Conservation (phyloP, 1,139 yeast species). For the Protomyces lactucae-debilis region DNA sequence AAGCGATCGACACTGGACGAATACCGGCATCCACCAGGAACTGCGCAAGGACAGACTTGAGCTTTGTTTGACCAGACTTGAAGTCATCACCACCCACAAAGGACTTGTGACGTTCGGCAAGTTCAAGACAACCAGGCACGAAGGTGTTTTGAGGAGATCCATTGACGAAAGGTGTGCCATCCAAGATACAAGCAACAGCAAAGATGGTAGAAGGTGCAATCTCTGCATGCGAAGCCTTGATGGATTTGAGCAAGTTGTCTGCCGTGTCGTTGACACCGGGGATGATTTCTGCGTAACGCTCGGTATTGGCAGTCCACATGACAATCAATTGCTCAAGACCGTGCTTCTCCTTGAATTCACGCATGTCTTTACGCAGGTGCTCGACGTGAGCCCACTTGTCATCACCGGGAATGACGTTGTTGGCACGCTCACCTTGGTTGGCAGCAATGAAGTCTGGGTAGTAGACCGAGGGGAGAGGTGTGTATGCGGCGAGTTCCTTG, state of each 20-base stretch:
- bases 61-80: constrained; percentile 93
- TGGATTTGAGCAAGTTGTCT: constrained; percentile 67
- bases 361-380: constrained; percentile 75
- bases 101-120: constrained; percentile 70
- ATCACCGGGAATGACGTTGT: constrained; percentile 67
- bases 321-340: constrained; percentile 80
- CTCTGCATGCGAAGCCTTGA: constrained; percentile 75
- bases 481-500: constrained; percentile 57
- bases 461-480: constrained; percentile 79
- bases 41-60: constrained; percentile 92
- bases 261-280: constrained; percentile 84
- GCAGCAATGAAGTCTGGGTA: constrained; percentile 97
- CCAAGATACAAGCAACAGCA: constrained; percentile 88
- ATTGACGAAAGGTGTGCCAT: constrained; percentile 81
- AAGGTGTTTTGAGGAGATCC: constrained; percentile 98
- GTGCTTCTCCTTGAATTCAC: constrained; percentile 68
- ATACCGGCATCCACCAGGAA: constrained; percentile 96
- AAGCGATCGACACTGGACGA: constrained; percentile 87
- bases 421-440: constrained; percentile 87
- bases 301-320: constrained; percentile 97
- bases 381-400: constrained; percentile 90
- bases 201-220: constrained; percentile 86
- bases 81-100: constrained; percentile 97
- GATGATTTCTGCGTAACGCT: constrained; percentile 75
- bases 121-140: constrained; percentile 88